Percentiles rank a stretch among this genome's conserved stretches.
Evolutionary conservation across 345 rosid species (phyloP).

Genomic region (Boechera divaricarpa): DNA sequence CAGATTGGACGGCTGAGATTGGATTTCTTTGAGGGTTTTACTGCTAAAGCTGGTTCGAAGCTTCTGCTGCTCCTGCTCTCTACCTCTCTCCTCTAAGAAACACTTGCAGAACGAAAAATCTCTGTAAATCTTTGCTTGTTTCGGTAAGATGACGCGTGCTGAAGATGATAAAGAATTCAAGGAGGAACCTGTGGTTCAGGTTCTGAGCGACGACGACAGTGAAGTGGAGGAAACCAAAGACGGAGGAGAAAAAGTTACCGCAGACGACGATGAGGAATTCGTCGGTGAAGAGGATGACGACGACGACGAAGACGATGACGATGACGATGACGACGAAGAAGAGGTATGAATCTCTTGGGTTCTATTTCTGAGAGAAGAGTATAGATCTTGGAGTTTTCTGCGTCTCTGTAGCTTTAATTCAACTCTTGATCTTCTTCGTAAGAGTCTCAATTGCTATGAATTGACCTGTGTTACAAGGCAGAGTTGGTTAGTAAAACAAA

Average conservation of each 20-base stretch:
- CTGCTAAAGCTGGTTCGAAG: constrained; percentile 32
- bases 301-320: constrained; percentile 52
- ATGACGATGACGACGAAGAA: constrained; percentile 50
- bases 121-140: background rate
- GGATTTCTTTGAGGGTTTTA: background rate
- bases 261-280: constrained; percentile 53
- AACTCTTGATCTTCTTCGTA: background rate
- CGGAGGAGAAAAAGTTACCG: constrained; percentile 49
- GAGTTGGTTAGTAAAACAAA: constrained; percentile 1
- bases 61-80: constrained; percentile 13
- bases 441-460: background rate
- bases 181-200: constrained; percentile 44
- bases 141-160: constrained; percentile 38
- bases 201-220: constrained; percentile 38
- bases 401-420: background rate
- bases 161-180: constrained; percentile 52
- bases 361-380: background rate
- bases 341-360: constrained; percentile 41
- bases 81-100: background rate
- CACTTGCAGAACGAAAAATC: background rate
- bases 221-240: constrained; percentile 55
- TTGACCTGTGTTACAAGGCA: background rate
- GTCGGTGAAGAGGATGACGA: constrained; percentile 36
- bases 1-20: constrained; percentile 24
- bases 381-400: constrained; percentile 29